A percentile compares a stretch with the other conserved stretches of the same genome.
Evolutionary conservation across 192 early-diverging fungal genomes (phyloP).

Genomic region (Umbelopsis ramanniana): DNA sequence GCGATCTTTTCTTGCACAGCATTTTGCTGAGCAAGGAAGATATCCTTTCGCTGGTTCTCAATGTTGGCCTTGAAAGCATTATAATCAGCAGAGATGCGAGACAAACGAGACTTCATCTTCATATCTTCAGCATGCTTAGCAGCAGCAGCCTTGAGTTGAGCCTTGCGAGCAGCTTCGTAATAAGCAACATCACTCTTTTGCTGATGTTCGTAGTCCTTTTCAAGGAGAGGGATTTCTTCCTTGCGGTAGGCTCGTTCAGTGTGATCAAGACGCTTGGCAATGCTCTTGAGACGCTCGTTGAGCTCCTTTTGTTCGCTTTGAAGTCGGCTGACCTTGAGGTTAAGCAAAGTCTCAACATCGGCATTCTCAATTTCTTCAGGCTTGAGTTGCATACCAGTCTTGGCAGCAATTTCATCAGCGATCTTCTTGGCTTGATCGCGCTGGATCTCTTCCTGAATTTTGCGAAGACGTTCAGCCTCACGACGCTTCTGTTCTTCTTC

Average conservation of each 20-base stretch:
- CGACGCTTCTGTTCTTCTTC: slow-evolving; percentile 86
- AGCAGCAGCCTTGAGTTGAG: slow-evolving; percentile 65
- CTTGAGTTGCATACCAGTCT: slow-evolving; percentile 44
- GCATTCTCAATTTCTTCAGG: slow-evolving; percentile 79
- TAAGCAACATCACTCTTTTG: slow-evolving; percentile 81
- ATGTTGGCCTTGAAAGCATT: slow-evolving; percentile 60
- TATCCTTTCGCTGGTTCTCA: slow-evolving; percentile 61
- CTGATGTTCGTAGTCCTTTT: slow-evolving; percentile 90
- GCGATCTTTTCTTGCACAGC: slow-evolving; percentile 67
- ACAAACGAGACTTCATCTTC: slow-evolving; percentile 77
- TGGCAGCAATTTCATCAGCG: slow-evolving; percentile 59
- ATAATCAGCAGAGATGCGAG: slow-evolving; percentile 85
- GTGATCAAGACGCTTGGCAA: slow-evolving; percentile 86
- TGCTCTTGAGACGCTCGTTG: slow-evolving; percentile 71
- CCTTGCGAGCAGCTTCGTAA: slow-evolving; percentile 75
- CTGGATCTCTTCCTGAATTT: slow-evolving; percentile 81
- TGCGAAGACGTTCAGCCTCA: slow-evolving; percentile 78
- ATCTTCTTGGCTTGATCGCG: slow-evolving; percentile 83
- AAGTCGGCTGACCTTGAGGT: slow-evolving; percentile 87
- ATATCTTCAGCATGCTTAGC: slow-evolving; percentile 75
- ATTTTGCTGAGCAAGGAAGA: slow-evolving; percentile 56
- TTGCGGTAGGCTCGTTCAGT: slow-evolving; percentile 92
- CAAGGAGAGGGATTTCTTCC: slow-evolving; percentile 88
- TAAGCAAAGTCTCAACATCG: slow-evolving; percentile 78
- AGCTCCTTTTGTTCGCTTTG: slow-evolving; percentile 91